A percentile compares a stretch with the other conserved stretches of the same genome.
Evolutionary conservation across 257 asterid genomes (phyloP).

Genomic region (Penstemon barbatus): DNA sequence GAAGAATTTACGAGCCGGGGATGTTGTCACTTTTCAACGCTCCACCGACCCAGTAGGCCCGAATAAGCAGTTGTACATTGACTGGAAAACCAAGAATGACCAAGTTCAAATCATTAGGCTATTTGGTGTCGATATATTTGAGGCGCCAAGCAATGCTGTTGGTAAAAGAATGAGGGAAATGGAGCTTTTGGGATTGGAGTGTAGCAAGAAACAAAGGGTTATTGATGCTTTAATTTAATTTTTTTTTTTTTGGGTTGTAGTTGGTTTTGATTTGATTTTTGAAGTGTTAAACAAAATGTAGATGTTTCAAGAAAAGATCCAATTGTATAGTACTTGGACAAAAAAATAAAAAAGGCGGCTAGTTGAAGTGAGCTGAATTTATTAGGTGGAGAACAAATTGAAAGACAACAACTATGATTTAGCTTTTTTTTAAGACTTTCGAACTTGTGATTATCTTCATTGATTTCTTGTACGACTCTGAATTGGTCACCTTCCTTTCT

Average conservation of each 20-base stretch:
- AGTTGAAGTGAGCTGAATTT: conserved; percentile 25
- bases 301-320: conserved; percentile 16
- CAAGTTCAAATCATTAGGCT: conserved; percentile 41
- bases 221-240: conserved; percentile 29
- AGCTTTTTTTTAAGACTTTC: no score
- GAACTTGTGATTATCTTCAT: no score
- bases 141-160: conserved; percentile 22
- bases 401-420: no score
- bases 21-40: conserved; percentile 49
- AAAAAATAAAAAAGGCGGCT: conserved; percentile 6
- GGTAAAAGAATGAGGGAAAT: conserved; percentile 44
- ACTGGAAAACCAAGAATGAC: conserved; percentile 32
- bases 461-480: no score
- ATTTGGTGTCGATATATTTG: conserved; percentile 59
- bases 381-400: conserved; percentile 22
- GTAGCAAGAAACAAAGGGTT: conserved; percentile 50
- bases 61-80: conserved; percentile 53
- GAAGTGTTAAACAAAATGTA: background rate
- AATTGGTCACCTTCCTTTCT: no score
- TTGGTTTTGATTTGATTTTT: conserved; percentile 3
- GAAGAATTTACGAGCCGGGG: conserved; percentile 53
- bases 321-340: conserved; percentile 40
- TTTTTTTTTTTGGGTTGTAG: conserved; percentile 10
- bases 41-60: conserved; percentile 30
- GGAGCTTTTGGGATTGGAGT: conserved; percentile 41